phyloP scores from a whole-genome alignment of 164 flowering plant species.

The Cinnamomum micranthum region DNA sequence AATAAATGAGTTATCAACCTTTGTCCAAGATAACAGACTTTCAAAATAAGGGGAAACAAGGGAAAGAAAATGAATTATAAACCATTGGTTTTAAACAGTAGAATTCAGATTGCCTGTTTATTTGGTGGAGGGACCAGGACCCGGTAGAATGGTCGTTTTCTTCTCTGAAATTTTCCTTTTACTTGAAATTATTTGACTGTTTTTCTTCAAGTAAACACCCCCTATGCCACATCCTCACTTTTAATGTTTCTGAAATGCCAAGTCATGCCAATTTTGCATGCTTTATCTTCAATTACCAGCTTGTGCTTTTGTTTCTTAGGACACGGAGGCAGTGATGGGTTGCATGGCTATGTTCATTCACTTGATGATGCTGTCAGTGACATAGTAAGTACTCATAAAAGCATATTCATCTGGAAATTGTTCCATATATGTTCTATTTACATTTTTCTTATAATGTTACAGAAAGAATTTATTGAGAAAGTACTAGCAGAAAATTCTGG shows the following conservation, averaged over 20 bases:
- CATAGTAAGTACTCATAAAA: conserved; percentile 36
- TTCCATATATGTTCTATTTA: background rate
- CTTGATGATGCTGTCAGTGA: conserved; percentile 70
- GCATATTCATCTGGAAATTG: background rate
- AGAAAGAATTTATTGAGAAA: conserved; percentile 64
- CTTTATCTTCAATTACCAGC: background rate
- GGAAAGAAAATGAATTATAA: no score
- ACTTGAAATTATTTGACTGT: background rate
- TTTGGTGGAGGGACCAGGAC: no score
- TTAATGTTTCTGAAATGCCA: background rate
- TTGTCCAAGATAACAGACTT: no score
- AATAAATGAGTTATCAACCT: no score
- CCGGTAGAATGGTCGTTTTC: no score
- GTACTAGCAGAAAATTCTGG: conserved; percentile 65
- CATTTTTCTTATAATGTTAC: conserved; percentile 5
- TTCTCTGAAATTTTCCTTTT: no score
- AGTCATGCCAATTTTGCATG: background rate
- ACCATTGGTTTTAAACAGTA: no score
- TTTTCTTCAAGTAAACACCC: background rate
- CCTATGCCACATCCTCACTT: background rate
- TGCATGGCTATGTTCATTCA: conserved; percentile 87
- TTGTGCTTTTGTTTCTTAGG: conserved; percentile 31
- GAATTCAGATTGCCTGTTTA: no score
- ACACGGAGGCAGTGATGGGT: conserved; percentile 92
- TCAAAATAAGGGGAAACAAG: no score